These are phyloP conservation scores for Saksenaea vasiformis DNA, from an alignment of 371 early-diverging fungal genomes.

Conservation along the genomic window DNA sequence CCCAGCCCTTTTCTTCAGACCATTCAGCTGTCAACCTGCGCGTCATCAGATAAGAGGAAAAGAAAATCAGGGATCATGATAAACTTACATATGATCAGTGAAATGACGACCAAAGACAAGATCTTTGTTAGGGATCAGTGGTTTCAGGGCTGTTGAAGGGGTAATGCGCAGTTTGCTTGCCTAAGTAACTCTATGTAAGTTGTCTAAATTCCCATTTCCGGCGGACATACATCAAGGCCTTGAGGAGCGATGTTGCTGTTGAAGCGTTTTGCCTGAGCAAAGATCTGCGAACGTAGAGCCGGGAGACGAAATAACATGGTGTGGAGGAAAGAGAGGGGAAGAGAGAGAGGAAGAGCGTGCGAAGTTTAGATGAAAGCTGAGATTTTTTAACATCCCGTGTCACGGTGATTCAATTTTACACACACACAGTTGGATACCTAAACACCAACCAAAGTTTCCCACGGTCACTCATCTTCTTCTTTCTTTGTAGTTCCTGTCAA, in stretches of 20 bases:
- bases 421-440: too few relatives aligned
- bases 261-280: constrained; percentile 21
- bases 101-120: constrained; percentile 90
- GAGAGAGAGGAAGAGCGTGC: neutral
- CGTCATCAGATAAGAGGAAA: neutral
- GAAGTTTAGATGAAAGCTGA: constrained; percentile 26
- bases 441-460: neutral
- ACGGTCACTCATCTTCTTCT: neutral
- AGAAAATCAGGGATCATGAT: neutral
- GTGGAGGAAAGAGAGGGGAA: neutral
- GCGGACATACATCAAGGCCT: neutral
- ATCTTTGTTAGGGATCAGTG: constrained; percentile 73
- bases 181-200: too few relatives aligned
- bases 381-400: constrained; percentile 3
- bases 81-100: constrained; percentile 89
- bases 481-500: neutral
- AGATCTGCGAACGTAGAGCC: constrained; percentile 1
- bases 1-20: constrained; percentile 81
- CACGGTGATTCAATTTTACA: neutral
- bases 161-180: constrained; percentile 51
- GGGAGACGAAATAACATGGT: constrained; percentile 13
- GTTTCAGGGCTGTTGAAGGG: constrained; percentile 52
- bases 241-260: constrained; percentile 12
- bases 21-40: constrained; percentile 72
- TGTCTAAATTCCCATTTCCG: too few relatives aligned